Base-by-base conservation (phyloP, 75 land plant genomes). In the Larix kaempferi region DNA sequence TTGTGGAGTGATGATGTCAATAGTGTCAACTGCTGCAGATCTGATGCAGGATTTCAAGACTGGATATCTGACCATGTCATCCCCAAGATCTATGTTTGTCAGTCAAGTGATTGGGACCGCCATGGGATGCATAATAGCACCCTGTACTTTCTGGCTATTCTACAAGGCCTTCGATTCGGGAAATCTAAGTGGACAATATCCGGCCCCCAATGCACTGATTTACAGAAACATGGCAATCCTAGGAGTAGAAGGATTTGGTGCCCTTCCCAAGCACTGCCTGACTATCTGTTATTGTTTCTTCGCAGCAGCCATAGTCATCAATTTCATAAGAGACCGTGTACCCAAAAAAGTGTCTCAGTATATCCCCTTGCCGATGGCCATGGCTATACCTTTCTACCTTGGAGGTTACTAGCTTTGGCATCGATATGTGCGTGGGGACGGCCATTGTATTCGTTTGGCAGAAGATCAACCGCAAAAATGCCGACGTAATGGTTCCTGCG, bases 31-130 rank as follows among this genome's bases (percentile, higher is more conserved):
- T 8, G 87, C 91, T 13, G 78, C 90, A 3, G 91, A 90, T 56
- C 83, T 90, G 41, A 90, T 88, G 90, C 90, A 88, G 79, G 90
- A 88, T 76, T 88, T 88, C 83, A 80, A 83, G 66, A 88, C 90
- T 1, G 90, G 90, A 17, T 87, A 87, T 78, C 81, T 89, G 35
- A 89, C 91, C 5, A 76, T 81, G 13, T 78, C 91, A 41, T 89
- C 91, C 2, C 91, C 91, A 13, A 78, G 91, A 17, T 87, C 91
- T 61, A 89, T 89, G 91, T 84, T 89, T 73, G 77, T 84, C 15
- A 87, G 90, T 80, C 91, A 89, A 74, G 73, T 89, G 23, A 39
- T 84, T 16, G 91, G 91, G 17, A 88, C 90, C 13, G 73, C 77
- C 49, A 77, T 89, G 79, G 91, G 91, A 4, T 89, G 91, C 73